Evolutionary conservation across 2,329 filamentous ascomycete species (phyloP).

Genomic region (Exophiala lecanii-corni): DNA sequence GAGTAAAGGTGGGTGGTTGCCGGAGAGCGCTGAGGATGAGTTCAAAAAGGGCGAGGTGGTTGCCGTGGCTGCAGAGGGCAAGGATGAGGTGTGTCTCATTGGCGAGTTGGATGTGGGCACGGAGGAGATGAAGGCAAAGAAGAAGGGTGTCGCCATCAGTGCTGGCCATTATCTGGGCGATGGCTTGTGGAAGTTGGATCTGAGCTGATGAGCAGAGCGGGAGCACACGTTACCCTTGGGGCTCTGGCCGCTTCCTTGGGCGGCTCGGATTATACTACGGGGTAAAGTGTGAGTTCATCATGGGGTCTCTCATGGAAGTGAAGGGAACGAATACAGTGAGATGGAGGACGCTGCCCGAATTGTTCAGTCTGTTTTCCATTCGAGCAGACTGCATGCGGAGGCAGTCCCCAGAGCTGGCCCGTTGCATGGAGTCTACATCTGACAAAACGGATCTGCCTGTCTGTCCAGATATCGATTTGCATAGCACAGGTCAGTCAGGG

Average conservation of each 20-base stretch:
- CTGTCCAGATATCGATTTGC: background rate
- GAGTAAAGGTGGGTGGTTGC: constrained; percentile 73
- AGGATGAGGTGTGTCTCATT: constrained; percentile 84
- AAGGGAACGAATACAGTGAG: too few species aligned
- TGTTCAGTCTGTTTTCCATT: too few species aligned
- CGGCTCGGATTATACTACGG: too few species aligned
- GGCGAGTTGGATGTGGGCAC: constrained; percentile 80
- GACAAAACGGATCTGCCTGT: too few species aligned
- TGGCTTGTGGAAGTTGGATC: constrained; percentile 75
- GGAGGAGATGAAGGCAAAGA: constrained; percentile 86
- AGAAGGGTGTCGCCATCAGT: constrained; percentile 91
- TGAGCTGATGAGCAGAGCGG: constrained; percentile 44
- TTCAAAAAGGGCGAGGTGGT: constrained; percentile 72
- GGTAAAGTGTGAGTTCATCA: too few species aligned
- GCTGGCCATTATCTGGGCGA: constrained; percentile 91
- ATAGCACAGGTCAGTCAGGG: background rate
- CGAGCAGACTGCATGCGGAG: too few species aligned
- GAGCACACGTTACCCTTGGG: too few species aligned
- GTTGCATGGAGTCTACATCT: too few species aligned
- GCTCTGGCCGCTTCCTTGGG: too few species aligned
- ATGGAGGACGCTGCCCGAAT: too few species aligned
- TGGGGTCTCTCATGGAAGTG: too few species aligned
- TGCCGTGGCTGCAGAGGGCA: constrained; percentile 87
- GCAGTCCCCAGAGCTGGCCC: too few species aligned
- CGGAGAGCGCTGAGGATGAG: constrained; percentile 35